Evolutionary conservation across 345 rosid species (phyloP).

Genomic region (Lepidium sativum): DNA sequence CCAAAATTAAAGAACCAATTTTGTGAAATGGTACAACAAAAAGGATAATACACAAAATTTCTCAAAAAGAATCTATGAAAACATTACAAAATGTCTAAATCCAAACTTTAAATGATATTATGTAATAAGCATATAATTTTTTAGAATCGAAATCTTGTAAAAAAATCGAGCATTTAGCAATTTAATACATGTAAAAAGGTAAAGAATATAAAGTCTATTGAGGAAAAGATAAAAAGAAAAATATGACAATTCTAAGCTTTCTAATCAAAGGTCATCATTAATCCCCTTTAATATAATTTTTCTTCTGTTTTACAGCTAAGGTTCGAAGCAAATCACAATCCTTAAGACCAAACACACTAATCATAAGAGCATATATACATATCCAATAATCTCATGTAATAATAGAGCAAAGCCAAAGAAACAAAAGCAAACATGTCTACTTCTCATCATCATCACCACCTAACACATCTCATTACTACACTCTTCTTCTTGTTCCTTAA

Average conservation of each 20-base stretch:
- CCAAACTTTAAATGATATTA: too few relatives aligned
- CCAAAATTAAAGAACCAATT: too few relatives aligned
- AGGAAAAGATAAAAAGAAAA: not conserved
- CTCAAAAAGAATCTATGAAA: too few relatives aligned
- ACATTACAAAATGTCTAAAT: too few relatives aligned
- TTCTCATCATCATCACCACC: constrained; percentile 23
- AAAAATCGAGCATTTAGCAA: too few relatives aligned
- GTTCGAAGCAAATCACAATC: constrained; percentile 28
- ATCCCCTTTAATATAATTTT: not conserved
- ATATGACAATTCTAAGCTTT: not conserved
- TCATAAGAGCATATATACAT: constrained; percentile 12
- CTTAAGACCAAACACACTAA: constrained; percentile 11
- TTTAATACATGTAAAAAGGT: too few relatives aligned
- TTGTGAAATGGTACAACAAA: too few relatives aligned
- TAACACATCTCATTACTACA: constrained; percentile 16
- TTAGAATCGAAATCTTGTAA: too few relatives aligned
- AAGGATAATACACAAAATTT: too few relatives aligned
- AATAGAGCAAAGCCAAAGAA: constrained; percentile 9
- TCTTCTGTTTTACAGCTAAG: constrained; percentile 34
- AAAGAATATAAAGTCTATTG: not conserved
- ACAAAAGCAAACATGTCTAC: constrained; percentile 17
- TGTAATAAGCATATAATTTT: too few relatives aligned
- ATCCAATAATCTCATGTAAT: not conserved
- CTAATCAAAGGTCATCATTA: constrained; percentile 16
- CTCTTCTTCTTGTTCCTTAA: constrained; percentile 32